Conservation (phyloP, 768 basidiomycete genomes). For the Pholiota microspora region DNA sequence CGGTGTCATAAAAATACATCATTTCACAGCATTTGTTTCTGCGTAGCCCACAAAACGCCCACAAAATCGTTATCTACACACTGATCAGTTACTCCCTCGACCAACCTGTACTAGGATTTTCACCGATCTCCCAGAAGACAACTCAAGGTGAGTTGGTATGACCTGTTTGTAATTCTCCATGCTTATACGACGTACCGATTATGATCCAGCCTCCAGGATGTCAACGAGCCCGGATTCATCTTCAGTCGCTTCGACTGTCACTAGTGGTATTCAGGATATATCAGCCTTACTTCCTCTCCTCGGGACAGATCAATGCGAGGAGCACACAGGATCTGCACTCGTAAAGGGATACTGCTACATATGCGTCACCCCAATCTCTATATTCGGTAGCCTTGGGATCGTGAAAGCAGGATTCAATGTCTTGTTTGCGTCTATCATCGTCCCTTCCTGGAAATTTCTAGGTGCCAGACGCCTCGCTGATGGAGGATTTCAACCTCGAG, state of each 20-base stretch:
- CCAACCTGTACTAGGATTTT: too few species aligned
- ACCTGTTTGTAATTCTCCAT: too few species aligned
- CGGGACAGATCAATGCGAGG: constrained; percentile 17
- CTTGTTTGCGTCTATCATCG: constrained; percentile 10
- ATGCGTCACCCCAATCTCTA: constrained; percentile 9
- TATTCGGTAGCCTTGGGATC: constrained; percentile 15
- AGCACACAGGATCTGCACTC: constrained; percentile 13
- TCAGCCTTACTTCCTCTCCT: constrained; percentile 13
- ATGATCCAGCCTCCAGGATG: too few species aligned
- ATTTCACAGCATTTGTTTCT: too few species aligned
- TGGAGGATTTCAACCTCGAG: constrained; percentile 9
- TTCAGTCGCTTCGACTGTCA: background rate
- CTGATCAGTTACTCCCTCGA: too few species aligned
- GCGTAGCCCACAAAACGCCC: too few species aligned
- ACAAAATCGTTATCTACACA: too few species aligned
- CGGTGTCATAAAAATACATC: too few species aligned
- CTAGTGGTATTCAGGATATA: constrained; percentile 13
- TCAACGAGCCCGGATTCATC: too few species aligned
- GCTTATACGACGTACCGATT: too few species aligned
- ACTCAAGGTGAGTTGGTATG: too few species aligned
- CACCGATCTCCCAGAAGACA: too few species aligned
- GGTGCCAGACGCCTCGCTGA: constrained; percentile 7
- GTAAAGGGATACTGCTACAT: constrained; percentile 13
- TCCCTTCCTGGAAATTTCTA: constrained; percentile 7
- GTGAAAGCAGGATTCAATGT: constrained; percentile 12